Conservation (phyloP, 305 asterid species). For the Vinca major region DNA sequence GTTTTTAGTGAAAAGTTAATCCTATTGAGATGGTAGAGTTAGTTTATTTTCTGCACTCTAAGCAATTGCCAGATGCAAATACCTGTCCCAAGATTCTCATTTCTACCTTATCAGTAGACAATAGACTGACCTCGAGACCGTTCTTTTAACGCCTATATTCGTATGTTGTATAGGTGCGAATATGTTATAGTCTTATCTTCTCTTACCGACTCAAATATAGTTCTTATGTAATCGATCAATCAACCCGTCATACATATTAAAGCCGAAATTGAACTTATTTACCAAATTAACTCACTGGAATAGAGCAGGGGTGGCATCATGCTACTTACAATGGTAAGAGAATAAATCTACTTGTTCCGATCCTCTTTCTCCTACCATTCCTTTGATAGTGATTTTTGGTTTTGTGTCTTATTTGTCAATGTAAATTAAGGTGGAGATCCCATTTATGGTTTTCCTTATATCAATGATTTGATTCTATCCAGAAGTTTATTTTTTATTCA, state of each 20-base stretch:
- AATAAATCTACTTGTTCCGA: not conserved
- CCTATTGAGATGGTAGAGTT: not conserved
- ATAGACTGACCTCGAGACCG: not conserved
- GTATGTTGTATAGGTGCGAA: not conserved
- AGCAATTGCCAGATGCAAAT: not conserved
- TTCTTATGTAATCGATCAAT: too few species aligned
- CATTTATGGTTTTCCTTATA: not conserved
- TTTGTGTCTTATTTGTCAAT: not conserved
- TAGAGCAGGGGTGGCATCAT: too few species aligned
- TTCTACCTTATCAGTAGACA: not conserved
- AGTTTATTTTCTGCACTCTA: not conserved
- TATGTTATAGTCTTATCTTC: not conserved
- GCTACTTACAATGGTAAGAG: not conserved
- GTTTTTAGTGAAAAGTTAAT: not conserved
- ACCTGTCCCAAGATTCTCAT: not conserved
- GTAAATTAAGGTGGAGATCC: not conserved
- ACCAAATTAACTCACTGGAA: not conserved
- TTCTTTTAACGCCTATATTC: not conserved
- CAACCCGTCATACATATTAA: too few species aligned
- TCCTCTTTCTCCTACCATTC: not conserved
- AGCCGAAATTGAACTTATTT: not conserved
- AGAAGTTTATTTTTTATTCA: not conserved
- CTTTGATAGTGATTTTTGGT: not conserved
- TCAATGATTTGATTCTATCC: not conserved
- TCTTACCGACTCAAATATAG: not conserved